These are phyloP conservation scores for Boletus subparvulus DNA, from an alignment of 768 basidiomycete species.

Conservation along the genomic window DNA sequence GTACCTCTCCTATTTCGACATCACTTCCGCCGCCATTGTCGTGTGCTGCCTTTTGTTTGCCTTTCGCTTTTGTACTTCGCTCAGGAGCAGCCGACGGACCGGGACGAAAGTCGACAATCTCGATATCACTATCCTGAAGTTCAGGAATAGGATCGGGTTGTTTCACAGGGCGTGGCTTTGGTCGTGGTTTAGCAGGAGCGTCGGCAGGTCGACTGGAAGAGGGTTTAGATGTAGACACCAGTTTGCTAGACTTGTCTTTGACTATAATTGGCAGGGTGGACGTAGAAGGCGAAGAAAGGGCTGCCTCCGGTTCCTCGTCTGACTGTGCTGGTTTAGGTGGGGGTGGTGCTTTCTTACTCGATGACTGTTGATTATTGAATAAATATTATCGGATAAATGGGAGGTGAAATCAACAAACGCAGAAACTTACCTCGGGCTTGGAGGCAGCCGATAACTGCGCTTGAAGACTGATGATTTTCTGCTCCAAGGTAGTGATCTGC, in stretches of 20 bases:
- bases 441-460: constrained; percentile 41
- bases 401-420: constrained; percentile 14
- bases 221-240: constrained; percentile 15
- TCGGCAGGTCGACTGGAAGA: constrained; percentile 18
- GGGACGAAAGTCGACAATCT: constrained; percentile 22
- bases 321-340: constrained; percentile 10
- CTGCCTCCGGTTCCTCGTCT: constrained; percentile 27
- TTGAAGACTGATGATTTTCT: constrained; percentile 46
- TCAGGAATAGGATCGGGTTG: constrained; percentile 16
- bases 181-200: constrained; percentile 21
- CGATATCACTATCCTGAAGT: constrained; percentile 33
- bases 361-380: constrained; percentile 6
- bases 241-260: constrained; percentile 19
- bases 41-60: constrained; percentile 39
- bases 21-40: constrained; percentile 18
- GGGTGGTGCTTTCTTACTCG: constrained; percentile 9
- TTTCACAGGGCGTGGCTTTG: constrained; percentile 22
- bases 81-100: constrained; percentile 19
- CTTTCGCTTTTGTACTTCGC: constrained; percentile 31
- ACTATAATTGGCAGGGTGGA: constrained; percentile 8
- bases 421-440: constrained; percentile 25
- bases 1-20: constrained; percentile 23
- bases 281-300: constrained; percentile 15
- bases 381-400: background rate
- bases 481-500: constrained; percentile 30